Conservation (phyloP, 2,329 filamentous ascomycete species). For the Pseudogymnoascus sp. region DNA sequence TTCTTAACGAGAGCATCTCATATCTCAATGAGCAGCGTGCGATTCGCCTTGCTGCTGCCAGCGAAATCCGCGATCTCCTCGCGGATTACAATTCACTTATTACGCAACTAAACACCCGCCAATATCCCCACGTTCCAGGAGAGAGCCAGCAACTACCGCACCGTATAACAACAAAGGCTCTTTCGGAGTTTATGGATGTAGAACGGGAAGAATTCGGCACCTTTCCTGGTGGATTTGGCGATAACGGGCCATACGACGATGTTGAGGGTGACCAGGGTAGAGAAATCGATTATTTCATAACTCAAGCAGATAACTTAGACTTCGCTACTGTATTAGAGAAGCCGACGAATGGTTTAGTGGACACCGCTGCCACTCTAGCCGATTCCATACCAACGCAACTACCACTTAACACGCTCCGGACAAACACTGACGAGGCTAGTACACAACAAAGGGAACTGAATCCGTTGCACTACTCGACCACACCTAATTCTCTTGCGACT, state of each 20-base stretch:
- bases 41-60: slow-evolving; percentile 12
- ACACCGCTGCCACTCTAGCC: neutral
- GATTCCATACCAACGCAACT: neutral
- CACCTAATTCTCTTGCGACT: neutral
- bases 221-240: slow-evolving; percentile 21
- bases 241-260: slow-evolving; percentile 16
- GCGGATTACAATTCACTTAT: slow-evolving; percentile 19
- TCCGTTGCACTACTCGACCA: neutral
- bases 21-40: slow-evolving; percentile 16
- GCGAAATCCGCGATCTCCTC: slow-evolving; percentile 15
- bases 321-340: neutral
- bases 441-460: neutral
- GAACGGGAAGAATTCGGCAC: slow-evolving; percentile 19
- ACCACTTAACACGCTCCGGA: neutral
- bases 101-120: slow-evolving; percentile 11
- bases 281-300: neutral
- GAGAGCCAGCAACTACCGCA: neutral
- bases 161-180: slow-evolving; percentile 12
- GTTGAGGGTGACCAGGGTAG: slow-evolving; percentile 5
- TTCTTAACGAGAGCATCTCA: slow-evolving; percentile 21
- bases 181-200: slow-evolving; percentile 10
- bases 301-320: neutral
- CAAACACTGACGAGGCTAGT: neutral
- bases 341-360: neutral
- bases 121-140: neutral